Base-by-base conservation (phyloP, 2,329 filamentous ascomycete species). In the Exutisphaerella laricina region DNA sequence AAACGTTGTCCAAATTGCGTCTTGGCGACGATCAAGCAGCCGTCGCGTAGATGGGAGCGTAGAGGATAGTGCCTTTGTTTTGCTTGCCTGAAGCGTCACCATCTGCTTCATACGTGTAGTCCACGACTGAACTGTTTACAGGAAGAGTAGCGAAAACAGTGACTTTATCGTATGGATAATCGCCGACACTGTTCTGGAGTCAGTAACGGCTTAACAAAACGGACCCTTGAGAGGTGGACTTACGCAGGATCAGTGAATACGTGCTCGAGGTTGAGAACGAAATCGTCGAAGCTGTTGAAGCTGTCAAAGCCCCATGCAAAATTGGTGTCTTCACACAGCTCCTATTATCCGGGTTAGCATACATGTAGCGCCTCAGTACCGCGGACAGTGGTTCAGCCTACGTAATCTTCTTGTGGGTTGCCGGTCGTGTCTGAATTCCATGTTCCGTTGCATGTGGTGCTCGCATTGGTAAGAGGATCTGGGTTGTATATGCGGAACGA, bases 401-500 rank as follows among this genome's bases (percentile, higher is more conserved):
- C 50, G 32, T 58, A 59, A 14, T 33, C 20, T 34, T 32, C 53
- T 14, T 45, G 9, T 2, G 58, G 56, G 39, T 50, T 60, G 43
- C 44, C 50, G 13, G 22, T 29, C 9, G 53, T 45, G 25, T 23
- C 38, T 12, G 48, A 50, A 3, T 18, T 25, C 59, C 59, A 62
- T 8, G 42, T 25, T 10, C 44, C 54, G 5, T 34, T 40, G 51
- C 60, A 62, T 17, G 32, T 41, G 16, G 47, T 39, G n/a, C 46
- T 56, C 10, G 40, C 43, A 22, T 58, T 57, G 34, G 55, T 47
- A 6, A 60, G 49, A 17, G 57, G 53, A 32, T 59, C 53, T 16
- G 59, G 58, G 43, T 62, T 51, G 45, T 57, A 46, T 33, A 61
- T 48, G 13, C 38, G 51, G 52, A 62, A 62, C 13, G 5, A 22